Conservation (phyloP, 352 stramenopile species). For the Globisporangium nunn region DNA sequence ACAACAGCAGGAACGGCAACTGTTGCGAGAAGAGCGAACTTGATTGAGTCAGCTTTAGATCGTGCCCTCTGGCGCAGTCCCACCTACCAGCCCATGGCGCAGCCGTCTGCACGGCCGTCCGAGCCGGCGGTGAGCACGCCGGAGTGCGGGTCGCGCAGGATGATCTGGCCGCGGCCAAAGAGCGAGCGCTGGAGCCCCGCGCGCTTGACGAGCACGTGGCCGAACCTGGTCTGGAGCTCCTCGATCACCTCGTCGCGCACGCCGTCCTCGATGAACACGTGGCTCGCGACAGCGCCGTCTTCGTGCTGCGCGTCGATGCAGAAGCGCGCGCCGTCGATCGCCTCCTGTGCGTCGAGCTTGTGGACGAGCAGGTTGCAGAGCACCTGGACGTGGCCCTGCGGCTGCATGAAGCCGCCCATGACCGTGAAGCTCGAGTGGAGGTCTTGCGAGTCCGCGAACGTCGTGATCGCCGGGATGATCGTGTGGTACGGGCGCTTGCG, state of each 20-base stretch:
- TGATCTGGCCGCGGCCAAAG: slow-evolving; percentile 85
- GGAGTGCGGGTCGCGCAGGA: slow-evolving; percentile 61
- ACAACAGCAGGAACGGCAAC: no score
- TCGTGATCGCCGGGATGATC: slow-evolving; percentile 95
- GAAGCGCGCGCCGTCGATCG: slow-evolving; percentile 92
- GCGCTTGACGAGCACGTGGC: slow-evolving; percentile 61
- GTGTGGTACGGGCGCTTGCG: slow-evolving; percentile 96
- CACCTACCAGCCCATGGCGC: slow-evolving; percentile 82
- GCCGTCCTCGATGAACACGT: slow-evolving; percentile 83
- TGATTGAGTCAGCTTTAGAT: no score
- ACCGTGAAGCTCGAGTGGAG: slow-evolving; percentile 90
- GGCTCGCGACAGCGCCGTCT: slow-evolving; percentile 36
- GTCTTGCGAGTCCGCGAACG: slow-evolving; percentile 76
- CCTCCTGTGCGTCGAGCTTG: slow-evolving; percentile 80
- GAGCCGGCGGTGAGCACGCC: slow-evolving; percentile 93
- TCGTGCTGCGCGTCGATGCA: slow-evolving; percentile 85
- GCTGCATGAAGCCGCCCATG: slow-evolving; percentile 95
- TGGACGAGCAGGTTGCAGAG: slow-evolving; percentile 87
- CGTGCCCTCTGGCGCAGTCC: no score
- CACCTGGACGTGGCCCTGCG: slow-evolving; percentile 94
- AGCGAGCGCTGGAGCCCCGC: slow-evolving; percentile 27
- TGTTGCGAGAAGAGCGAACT: no score
- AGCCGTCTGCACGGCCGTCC: slow-evolving; percentile 92
- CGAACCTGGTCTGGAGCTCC: slow-evolving; percentile 58
- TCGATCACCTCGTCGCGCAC: slow-evolving; percentile 58